phyloP scores from a whole-genome alignment of 768 basidiomycete genomes.

The Tylopilus intermedius region DNA sequence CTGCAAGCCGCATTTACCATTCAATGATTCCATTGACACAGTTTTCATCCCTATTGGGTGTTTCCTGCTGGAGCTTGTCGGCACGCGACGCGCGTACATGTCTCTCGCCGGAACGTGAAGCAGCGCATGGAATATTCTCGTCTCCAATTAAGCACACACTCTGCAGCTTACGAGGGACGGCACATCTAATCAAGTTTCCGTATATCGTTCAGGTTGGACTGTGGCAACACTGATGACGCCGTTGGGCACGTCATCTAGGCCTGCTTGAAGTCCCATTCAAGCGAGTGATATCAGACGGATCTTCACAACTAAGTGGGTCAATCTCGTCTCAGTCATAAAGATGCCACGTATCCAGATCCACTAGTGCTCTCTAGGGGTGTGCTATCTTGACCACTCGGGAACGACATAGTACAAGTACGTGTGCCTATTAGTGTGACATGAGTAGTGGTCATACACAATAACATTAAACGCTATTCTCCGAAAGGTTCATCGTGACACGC shows the following conservation, averaged over 20 bases:
- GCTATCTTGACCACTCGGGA: not conserved
- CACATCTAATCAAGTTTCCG: no score
- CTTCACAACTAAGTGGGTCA: not conserved
- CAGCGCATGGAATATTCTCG: not conserved
- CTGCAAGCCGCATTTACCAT: not conserved
- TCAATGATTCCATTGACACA: not conserved
- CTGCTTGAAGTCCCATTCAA: no score
- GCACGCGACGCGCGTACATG: no score
- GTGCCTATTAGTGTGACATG: not conserved
- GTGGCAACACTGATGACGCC: no score
- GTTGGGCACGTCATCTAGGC: no score
- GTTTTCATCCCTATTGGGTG: not conserved
- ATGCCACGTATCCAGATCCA: not conserved
- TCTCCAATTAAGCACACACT: not conserved
- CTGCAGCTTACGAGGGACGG: no score
- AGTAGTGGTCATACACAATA: not conserved
- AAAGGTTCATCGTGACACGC: not conserved
- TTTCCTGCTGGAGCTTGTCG: not conserved
- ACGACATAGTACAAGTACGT: not conserved
- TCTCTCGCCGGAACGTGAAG: no score
- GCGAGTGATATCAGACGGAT: not conserved
- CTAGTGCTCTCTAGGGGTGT: not conserved
- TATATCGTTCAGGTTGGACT: no score
- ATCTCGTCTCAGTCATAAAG: slow-evolving; percentile 1
- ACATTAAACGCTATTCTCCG: no score